Evolutionary conservation across 345 rosid species (phyloP).

Genomic region (Aegle marmelos): DNA sequence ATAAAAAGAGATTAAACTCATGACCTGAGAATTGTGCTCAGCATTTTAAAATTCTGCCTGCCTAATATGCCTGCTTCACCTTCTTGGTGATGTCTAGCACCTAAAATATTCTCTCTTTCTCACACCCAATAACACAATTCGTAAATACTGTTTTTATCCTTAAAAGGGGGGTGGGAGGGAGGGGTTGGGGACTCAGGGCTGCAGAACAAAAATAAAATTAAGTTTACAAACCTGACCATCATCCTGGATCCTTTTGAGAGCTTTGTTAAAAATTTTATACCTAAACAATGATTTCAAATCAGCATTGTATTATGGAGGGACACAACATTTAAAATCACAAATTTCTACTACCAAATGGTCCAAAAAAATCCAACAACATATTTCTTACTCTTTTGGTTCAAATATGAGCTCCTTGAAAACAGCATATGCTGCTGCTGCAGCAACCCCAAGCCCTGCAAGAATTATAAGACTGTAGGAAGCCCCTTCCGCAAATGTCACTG

Average conservation of each 20-base stretch:
- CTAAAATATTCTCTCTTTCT: neutral
- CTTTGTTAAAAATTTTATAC: slow-evolving; percentile 83
- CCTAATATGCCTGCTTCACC: neutral
- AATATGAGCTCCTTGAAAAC: slow-evolving; percentile 89
- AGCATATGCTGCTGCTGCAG: slow-evolving; percentile 87
- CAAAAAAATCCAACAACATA: slow-evolving; percentile 7
- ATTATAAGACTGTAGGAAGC: slow-evolving; percentile 87
- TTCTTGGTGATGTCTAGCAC: neutral
- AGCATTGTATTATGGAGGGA: neutral
- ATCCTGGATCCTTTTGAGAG: slow-evolving; percentile 85
- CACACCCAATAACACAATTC: neutral
- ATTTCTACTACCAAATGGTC: neutral
- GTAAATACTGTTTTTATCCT: neutral
- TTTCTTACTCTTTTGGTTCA: slow-evolving; percentile 89
- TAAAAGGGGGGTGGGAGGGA: too few relatives aligned
- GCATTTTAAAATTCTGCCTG: neutral
- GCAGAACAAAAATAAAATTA: neutral
- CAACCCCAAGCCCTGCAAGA: slow-evolving; percentile 89
- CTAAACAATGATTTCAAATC: slow-evolving; percentile 34
- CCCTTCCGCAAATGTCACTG: slow-evolving; percentile 89
- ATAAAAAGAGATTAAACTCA: neutral
- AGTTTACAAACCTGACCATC: slow-evolving; percentile 74
- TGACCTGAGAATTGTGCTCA: neutral
- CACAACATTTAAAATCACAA: slow-evolving; percentile 1
- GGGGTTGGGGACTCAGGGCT: too few relatives aligned